A percentile compares a stretch with the other conserved stretches of the same genome.
phyloP scores from a whole-genome alignment of 176 grass and related monocot species.

The Aegilops speltoides region DNA sequence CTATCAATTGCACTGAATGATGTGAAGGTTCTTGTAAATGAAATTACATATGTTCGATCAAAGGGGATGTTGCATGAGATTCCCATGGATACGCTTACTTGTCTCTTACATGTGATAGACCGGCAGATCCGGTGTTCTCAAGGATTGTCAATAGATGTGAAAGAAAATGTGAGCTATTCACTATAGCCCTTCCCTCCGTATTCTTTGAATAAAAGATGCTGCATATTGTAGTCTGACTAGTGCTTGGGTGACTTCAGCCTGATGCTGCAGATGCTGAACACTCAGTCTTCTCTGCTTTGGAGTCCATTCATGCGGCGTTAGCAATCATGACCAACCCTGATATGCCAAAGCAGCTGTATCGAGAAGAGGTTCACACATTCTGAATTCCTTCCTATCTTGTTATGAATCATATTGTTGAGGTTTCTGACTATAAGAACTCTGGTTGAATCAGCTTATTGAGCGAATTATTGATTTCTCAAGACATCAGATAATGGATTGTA shows the following conservation, averaged over 20 bases:
- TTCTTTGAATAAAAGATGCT: constrained; percentile 7
- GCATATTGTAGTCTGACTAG: constrained; percentile 37
- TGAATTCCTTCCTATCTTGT: constrained; percentile 4
- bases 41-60: constrained; percentile 71
- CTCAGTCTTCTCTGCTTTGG: constrained; percentile 84
- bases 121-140: constrained; percentile 87
- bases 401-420: constrained; percentile 10
- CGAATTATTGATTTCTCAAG: constrained; percentile 94
- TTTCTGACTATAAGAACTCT: constrained; percentile 37
- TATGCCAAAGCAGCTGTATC: constrained; percentile 98
- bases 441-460: constrained; percentile 79
- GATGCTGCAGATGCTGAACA: constrained; percentile 65
- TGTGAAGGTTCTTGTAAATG: constrained; percentile 78
- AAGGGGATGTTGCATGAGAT: constrained; percentile 76
- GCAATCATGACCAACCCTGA: constrained; percentile 84
- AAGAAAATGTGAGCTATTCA: constrained; percentile 77
- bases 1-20: constrained; percentile 68
- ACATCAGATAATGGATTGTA: constrained; percentile 90
- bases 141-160: constrained; percentile 78
- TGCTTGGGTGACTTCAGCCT: constrained; percentile 53
- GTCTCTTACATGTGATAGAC: constrained; percentile 83
- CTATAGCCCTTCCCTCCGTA: constrained; percentile 1
- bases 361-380: constrained; percentile 70
- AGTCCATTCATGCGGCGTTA: constrained; percentile 81
- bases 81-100: constrained; percentile 76